These are phyloP conservation scores for Aspergillus ibericus DNA, from an alignment of 2,329 filamentous ascomycete species.

Conservation along the genomic window DNA sequence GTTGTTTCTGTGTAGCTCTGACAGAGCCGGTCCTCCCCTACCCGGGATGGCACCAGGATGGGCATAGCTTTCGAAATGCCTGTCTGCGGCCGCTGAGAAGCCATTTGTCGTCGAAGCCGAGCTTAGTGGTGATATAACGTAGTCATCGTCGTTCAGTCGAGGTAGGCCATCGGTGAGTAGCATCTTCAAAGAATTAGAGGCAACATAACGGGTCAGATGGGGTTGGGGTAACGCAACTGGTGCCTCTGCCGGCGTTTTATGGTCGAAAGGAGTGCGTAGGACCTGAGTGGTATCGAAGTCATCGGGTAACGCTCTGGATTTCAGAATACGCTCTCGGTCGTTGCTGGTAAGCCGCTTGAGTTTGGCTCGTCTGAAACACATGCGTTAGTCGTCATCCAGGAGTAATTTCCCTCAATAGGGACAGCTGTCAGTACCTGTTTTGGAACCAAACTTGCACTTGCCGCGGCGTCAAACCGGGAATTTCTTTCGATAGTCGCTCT, in stretches of 20 bases:
- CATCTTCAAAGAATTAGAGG: constrained; percentile 32
- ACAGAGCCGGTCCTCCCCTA: constrained; percentile 26
- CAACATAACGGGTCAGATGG: constrained; percentile 41
- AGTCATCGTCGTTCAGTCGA: constrained; percentile 39
- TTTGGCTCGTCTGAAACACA: constrained; percentile 55
- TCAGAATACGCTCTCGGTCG: constrained; percentile 62
- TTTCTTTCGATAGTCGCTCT: constrained; percentile 82
- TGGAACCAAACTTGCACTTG: constrained; percentile 99
- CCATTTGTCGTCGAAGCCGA: constrained; percentile 37
- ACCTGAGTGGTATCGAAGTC: constrained; percentile 62
- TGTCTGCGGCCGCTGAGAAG: constrained; percentile 32
- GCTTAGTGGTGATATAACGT: constrained; percentile 39
- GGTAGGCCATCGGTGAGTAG: constrained; percentile 37
- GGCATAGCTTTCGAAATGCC: constrained; percentile 28
- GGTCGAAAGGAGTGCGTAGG: constrained; percentile 55
- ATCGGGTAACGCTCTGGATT: constrained; percentile 59
- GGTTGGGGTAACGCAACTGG: constrained; percentile 49
- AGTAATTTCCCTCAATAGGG: background rate
- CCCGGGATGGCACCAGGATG: constrained; percentile 28
- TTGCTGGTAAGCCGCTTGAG: constrained; percentile 62
- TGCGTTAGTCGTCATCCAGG: constrained; percentile 10
- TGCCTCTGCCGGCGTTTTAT: constrained; percentile 47
- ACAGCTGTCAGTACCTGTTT: constrained; percentile 66
- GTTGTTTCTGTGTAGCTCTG: constrained; percentile 30
- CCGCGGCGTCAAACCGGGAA: constrained; percentile 84